Percentiles rank a stretch among this genome's conserved stretches.
These are phyloP conservation scores for Centella asiatica DNA, from an alignment of 129 eudicot species.

Conservation along the genomic window DNA sequence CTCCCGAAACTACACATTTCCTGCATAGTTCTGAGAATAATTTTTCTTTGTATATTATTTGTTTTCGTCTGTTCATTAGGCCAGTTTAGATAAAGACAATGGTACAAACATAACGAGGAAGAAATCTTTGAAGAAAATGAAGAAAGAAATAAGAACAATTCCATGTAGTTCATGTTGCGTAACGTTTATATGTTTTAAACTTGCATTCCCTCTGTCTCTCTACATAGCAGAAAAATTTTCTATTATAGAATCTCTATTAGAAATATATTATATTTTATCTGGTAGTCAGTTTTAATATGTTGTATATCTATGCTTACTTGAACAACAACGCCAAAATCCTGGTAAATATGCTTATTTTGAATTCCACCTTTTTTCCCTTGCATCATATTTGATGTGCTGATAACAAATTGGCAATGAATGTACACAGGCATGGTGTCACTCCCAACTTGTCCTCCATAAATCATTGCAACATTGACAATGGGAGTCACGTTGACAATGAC, in stretches of 20 bases:
- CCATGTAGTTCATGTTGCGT: not conserved
- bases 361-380: not conserved
- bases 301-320: too few relatives aligned
- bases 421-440: constrained; percentile 34
- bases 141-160: not conserved
- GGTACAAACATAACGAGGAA: too few relatives aligned
- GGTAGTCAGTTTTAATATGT: not conserved
- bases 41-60: not conserved
- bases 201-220: not conserved
- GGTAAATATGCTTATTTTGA: not conserved
- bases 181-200: not conserved
- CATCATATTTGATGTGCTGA: not conserved
- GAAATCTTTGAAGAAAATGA: too few relatives aligned
- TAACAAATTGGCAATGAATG: constrained; percentile 8
- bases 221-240: not conserved
- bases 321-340: not conserved
- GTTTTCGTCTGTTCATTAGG: not conserved
- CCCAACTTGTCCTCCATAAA: constrained; percentile 17
- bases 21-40: not conserved
- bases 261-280: too few relatives aligned
- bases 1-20: too few relatives aligned
- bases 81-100: not conserved
- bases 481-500: constrained; percentile 23
- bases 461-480: constrained; percentile 23
- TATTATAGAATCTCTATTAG: not conserved